Evolutionary conservation across 306 rosid species (phyloP).

Genomic region (Prunus kanzakura): DNA sequence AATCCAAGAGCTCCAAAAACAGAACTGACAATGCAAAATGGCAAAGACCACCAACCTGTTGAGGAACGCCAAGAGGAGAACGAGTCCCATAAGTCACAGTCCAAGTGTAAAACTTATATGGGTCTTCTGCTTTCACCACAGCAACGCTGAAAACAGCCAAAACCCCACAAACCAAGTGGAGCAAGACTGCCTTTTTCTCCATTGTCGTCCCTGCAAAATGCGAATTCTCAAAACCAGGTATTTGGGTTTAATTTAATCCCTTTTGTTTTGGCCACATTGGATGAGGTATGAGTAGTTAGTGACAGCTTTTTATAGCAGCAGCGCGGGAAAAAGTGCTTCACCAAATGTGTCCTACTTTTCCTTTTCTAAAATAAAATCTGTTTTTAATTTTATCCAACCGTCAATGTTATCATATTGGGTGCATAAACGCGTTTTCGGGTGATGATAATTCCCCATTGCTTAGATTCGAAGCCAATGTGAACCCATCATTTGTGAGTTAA

Average conservation of each 20-base stretch:
- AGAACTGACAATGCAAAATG: slow-evolving; percentile 27
- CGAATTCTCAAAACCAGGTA: slow-evolving; percentile 4
- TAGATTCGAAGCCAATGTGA: slow-evolving; percentile 11
- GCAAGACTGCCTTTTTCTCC: slow-evolving; percentile 44
- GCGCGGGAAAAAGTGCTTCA: slow-evolving; percentile 36
- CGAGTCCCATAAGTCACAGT: slow-evolving; percentile 82
- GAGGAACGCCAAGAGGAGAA: slow-evolving; percentile 78
- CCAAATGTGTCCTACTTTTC: background rate
- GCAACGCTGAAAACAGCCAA: slow-evolving; percentile 38
- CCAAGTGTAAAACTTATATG: slow-evolving; percentile 75
- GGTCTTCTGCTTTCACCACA: slow-evolving; percentile 72
- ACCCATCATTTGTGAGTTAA: background rate
- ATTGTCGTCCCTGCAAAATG: slow-evolving; percentile 39
- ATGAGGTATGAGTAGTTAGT: background rate
- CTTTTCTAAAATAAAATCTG: background rate
- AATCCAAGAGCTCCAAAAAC: background rate
- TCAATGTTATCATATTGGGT: background rate
- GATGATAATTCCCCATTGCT: slow-evolving; percentile 20
- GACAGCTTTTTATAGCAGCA: slow-evolving; percentile 33
- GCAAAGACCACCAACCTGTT: slow-evolving; percentile 58
- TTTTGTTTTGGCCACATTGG: background rate
- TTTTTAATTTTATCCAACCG: background rate
- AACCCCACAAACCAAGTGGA: slow-evolving; percentile 38
- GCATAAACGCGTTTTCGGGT: slow-evolving; percentile 48
- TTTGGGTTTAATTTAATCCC: background rate